phyloP scores from a whole-genome alignment of 2,329 filamentous ascomycete species.

The Magnaporthales sp. region DNA sequence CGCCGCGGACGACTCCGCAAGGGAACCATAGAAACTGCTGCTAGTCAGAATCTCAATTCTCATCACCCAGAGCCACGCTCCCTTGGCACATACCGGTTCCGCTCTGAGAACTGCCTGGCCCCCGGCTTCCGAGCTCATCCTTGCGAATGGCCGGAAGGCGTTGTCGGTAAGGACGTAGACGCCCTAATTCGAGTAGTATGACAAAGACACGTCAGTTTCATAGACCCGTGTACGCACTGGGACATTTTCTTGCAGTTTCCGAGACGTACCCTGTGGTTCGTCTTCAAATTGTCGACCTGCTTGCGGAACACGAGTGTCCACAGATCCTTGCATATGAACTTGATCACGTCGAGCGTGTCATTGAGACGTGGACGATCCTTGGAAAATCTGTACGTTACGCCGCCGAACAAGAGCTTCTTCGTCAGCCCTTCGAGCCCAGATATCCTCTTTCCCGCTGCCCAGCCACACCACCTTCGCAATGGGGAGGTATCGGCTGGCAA shows the following conservation, averaged over 20 bases:
- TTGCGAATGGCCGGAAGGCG: conserved; percentile 75
- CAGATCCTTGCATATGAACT: conserved; percentile 97
- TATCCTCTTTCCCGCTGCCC: background rate
- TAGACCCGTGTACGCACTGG: background rate
- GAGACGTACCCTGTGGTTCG: conserved; percentile 73
- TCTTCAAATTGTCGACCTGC: conserved; percentile 97
- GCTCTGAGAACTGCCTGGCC: conserved; percentile 66
- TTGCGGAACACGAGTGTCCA: conserved; percentile 94
- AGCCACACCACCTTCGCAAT: background rate
- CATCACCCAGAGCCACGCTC: background rate
- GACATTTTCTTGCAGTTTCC: background rate
- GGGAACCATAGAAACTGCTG: conserved; percentile 86
- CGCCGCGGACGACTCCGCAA: conserved; percentile 83
- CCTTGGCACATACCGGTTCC: conserved; percentile 56
- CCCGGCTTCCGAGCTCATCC: conserved; percentile 78
- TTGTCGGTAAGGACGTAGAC: conserved; percentile 96
- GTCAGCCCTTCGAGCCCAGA: conserved; percentile 5
- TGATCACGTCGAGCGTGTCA: conserved; percentile 91
- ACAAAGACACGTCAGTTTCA: background rate
- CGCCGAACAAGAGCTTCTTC: background rate
- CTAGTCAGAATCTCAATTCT: background rate
- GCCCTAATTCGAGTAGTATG: conserved; percentile 43
- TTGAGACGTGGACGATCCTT: conserved; percentile 79
- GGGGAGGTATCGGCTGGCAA: background rate
- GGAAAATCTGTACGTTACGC: conserved; percentile 52